Percentiles rank a stretch among this genome's conserved stretches.
Evolutionary conservation across 1,284 basidiomycete genomes (phyloP).

Genomic region (Pseudozyma tsukubaensis): DNA sequence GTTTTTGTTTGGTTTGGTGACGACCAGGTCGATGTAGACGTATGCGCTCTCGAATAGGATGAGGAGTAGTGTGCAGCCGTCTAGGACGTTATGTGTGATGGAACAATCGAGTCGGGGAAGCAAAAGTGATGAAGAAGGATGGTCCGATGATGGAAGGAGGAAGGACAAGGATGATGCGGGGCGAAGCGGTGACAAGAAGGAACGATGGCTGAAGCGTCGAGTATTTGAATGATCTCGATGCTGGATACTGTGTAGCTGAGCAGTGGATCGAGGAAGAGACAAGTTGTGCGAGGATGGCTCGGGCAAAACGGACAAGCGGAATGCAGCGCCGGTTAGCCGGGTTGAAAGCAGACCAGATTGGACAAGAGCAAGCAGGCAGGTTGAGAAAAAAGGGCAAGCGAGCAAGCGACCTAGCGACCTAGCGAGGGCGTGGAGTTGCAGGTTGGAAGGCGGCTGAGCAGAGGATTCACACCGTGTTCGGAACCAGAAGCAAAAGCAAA

Average conservation of each 20-base stretch:
- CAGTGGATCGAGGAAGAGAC: not conserved
- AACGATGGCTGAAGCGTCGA: conserved; percentile 4
- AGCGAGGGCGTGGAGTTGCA: conserved; percentile 1
- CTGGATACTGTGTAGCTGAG: not conserved
- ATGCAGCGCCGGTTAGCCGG: conserved; percentile 16
- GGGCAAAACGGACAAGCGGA: conserved; percentile 2
- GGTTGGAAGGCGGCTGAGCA: not conserved
- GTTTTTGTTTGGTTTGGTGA: not conserved
- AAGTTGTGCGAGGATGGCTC: not conserved
- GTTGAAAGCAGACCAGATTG: no score
- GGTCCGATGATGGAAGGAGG: conserved; percentile 12
- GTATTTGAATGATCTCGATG: conserved; percentile 30
- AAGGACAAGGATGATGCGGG: not conserved
- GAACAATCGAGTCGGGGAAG: conserved; percentile 2
- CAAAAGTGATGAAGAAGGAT: not conserved
- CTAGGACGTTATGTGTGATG: conserved; percentile 2
- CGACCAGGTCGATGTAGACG: not conserved
- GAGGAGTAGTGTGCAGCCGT: conserved; percentile 14
- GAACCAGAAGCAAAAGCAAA: no score
- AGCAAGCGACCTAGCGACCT: not conserved
- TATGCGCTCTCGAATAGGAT: conserved; percentile 9
- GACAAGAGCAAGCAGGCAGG: conserved; percentile 3
- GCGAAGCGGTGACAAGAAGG: conserved; percentile 2
- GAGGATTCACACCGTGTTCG: conserved; percentile 1
- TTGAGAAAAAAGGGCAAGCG: not conserved